Evolutionary conservation across 768 basidiomycete genomes (phyloP), one percentile per base, ranked within the genome.

Genomic region (Boletus patriciae): DNA sequence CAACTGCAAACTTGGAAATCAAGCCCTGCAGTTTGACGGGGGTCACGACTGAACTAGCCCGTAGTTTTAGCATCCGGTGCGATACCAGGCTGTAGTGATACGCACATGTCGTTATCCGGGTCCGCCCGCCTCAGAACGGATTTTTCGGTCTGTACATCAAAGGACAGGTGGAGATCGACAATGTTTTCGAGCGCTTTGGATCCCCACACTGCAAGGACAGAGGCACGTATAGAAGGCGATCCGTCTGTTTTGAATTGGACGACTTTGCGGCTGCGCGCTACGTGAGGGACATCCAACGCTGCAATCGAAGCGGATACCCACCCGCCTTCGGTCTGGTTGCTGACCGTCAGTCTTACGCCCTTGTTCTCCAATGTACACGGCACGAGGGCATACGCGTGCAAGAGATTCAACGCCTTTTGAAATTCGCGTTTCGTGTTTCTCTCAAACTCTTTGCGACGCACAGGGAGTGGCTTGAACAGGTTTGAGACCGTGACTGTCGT

Each of bases 391-490:
- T 98, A 99, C 0, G 91, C 93, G 45, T 87, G 84, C 41, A 98
- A 72, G 16, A 97, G 75, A 7, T 81, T 76, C n/a, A 98, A 68
- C 2, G 90, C 89, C 65, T 97, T 97, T 5, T 76, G 84, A 65
- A 90, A 95, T 63, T 98, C 96, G 41, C 94, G 84, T 69, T 96
- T 98, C 1, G 80, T 78, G 62, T 96, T 94, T 52, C 92, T 77
- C 66, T 93, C 87, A 33, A 98, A 81, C 63, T 98, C 97, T 70
- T 95, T 95, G 7, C 93, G 80, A 6, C 96, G 83, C 7, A 99
- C 97, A 1, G 97, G 93, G 0, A 98, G 78, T 1, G 90, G 82
- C 7, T 77, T 75, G 72, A 98, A 98, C 1, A 96, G 77, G 29
- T 83, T 82, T 0, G 82, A 77, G 3, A 97, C 72, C 0, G 76